Evolutionary conservation across 2,329 filamentous ascomycete species (phyloP).

Genomic region (Pseudogymnoascus sp.): DNA sequence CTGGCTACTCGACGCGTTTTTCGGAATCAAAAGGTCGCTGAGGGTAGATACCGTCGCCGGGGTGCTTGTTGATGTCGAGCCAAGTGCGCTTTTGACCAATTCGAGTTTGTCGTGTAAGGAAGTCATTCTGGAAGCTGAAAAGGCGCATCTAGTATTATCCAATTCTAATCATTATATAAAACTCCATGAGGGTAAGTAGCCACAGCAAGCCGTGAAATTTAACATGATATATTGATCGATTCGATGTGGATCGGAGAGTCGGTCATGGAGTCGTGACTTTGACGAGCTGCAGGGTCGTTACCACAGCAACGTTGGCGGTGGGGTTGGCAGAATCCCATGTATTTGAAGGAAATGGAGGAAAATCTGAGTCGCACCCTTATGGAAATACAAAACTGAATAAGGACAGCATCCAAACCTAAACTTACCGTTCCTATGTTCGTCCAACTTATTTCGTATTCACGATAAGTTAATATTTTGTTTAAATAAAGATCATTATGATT

Average conservation of each 20-base stretch:
- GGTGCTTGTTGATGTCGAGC: slow-evolving; percentile 40
- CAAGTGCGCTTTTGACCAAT: slow-evolving; percentile 38
- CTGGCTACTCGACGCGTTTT: slow-evolving; percentile 15
- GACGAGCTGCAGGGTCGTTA: slow-evolving; percentile 5
- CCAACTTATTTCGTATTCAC: background rate
- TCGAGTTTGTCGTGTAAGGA: slow-evolving; percentile 34
- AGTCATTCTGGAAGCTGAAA: slow-evolving; percentile 31
- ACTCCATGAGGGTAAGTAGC: slow-evolving; percentile 11
- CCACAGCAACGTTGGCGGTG: slow-evolving; percentile 6
- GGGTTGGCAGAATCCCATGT: background rate
- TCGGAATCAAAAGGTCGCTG: slow-evolving; percentile 37
- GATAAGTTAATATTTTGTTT: background rate
- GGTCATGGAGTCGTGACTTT: slow-evolving; percentile 4
- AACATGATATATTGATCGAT: slow-evolving; percentile 5
- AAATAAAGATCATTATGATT: background rate
- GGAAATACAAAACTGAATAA: background rate
- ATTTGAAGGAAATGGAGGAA: slow-evolving; percentile 1
- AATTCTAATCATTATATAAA: slow-evolving; percentile 28
- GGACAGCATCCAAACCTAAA: background rate
- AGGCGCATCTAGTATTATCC: slow-evolving; percentile 18
- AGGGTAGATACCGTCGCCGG: slow-evolving; percentile 37
- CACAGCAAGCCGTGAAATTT: slow-evolving; percentile 1
- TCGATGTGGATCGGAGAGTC: background rate
- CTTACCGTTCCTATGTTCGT: background rate
- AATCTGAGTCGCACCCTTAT: background rate